Base-by-base conservation (phyloP, 2,329 filamentous ascomycete genomes). In the Aspergillus sp. region DNA sequence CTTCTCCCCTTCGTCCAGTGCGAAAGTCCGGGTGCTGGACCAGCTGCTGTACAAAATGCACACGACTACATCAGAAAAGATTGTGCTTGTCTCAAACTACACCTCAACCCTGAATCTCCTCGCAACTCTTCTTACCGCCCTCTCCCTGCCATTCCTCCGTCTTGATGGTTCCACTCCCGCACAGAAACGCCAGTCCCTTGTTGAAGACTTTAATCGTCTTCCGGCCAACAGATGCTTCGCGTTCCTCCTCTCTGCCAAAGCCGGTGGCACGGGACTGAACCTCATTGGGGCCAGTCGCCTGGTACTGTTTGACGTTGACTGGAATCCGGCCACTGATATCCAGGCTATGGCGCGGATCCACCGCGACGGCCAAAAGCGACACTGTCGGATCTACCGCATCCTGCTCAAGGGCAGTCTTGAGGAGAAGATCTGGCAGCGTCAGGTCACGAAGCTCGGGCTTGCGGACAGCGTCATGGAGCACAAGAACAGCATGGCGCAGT, bases 331-430 rank as follows among this genome's bases (percentile, higher is more conserved):
- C 0, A 88, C 84, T 0, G 87, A 90, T 61, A 73, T 87, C 17
- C 87, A 90, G 66, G 87, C 87, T 6, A 89, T 89, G 85, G 87
- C 86, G 11, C 83, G 87, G 13, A 87, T 89, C 44, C 86, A 89
- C 64, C 81, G 87, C 45, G 86, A 89, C 60, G 87, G 87, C 0
- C 87, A 90, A 65, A 87, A 85, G 65, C 72, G 77, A 10, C 82
- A 81, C 3, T 88, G 86, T 56, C 83, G 82, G 50, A 88, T 89
- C 53, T 90, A 90, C 62, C 78, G 87, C 5, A 77, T 90, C 51
- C 65, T 90, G 11, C 82, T 87, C 3, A 83, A 86, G 53, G 87
- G 87, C 7, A 84, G 82, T 4, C 74, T 90, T 16, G 87, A 89
- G 57, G 87, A 90, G 70, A 89, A 88, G 70, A 89, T 90, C 52